A percentile compares a stretch with the other conserved stretches of the same genome.
phyloP scores from a whole-genome alignment of 2,329 filamentous ascomycete species.

The Lecanoromycetidae sp. region DNA sequence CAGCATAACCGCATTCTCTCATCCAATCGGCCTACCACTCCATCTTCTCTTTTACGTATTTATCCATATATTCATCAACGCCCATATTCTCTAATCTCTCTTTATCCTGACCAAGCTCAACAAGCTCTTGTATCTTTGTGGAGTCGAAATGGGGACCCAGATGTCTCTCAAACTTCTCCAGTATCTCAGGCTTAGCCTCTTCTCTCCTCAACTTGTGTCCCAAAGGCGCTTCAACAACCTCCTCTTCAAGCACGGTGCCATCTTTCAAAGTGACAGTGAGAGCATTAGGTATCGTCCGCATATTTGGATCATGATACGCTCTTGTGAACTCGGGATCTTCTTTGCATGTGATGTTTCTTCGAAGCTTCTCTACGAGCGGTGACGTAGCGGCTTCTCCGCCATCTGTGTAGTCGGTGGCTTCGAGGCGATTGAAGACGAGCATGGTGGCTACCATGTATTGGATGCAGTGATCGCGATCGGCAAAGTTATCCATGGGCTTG shows the following conservation, averaged over 20 bases:
- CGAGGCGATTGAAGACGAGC: conserved; percentile 88
- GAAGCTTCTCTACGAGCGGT: conserved; percentile 75
- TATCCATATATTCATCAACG: conserved; percentile 86
- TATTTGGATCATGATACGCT: conserved; percentile 88
- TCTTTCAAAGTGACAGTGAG: conserved; percentile 91
- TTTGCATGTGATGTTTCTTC: conserved; percentile 88
- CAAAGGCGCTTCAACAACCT: conserved; percentile 84
- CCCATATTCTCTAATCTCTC: conserved; percentile 66
- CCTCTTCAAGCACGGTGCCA: conserved; percentile 79
- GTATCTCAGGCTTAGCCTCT: conserved; percentile 94
- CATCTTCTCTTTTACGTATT: conserved; percentile 53
- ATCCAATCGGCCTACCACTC: conserved; percentile 22
- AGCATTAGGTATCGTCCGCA: conserved; percentile 95
- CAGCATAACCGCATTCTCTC: too few relatives aligned
- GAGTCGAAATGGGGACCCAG: conserved; percentile 70
- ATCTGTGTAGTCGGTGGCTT: conserved; percentile 87
- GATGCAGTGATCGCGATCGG: conserved; percentile 97
- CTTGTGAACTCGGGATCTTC: conserved; percentile 89
- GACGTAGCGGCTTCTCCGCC: conserved; percentile 85
- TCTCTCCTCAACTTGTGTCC: conserved; percentile 84
- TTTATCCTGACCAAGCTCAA: conserved; percentile 64
- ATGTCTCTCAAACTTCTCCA: conserved; percentile 92
- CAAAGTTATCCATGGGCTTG: conserved; percentile 99
- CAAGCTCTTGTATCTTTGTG: conserved; percentile 65
- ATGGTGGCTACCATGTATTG: conserved; percentile 97